Evolutionary conservation across 768 basidiomycete species (phyloP).

Genomic region (Pleurotus giganteus): DNA sequence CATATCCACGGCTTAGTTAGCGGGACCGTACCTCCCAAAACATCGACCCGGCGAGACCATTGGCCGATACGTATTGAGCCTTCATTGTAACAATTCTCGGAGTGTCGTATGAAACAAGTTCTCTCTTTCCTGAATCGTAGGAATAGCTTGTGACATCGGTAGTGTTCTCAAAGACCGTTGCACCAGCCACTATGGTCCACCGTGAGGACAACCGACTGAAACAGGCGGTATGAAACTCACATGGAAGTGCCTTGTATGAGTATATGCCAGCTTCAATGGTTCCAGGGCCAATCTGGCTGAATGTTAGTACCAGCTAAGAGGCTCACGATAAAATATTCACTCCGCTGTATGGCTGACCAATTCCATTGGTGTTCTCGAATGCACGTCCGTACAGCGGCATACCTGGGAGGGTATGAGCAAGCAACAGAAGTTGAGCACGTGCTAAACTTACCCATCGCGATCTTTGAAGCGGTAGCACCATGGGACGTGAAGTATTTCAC

Average conservation of each 20-base stretch:
- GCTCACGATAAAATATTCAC: conserved; percentile 31
- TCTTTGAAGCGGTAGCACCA: conserved; percentile 65
- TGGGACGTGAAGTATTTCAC: conserved; percentile 55
- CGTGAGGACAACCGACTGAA: background rate
- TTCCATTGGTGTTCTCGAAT: conserved; percentile 66
- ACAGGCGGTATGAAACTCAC: conserved; percentile 27
- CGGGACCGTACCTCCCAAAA: conserved; percentile 58
- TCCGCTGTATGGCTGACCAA: conserved; percentile 68
- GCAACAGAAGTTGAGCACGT: background rate
- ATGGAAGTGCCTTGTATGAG: conserved; percentile 72
- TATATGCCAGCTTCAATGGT: conserved; percentile 71
- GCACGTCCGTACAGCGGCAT: conserved; percentile 82
- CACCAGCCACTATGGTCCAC: conserved; percentile 40
- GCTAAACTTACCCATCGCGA: conserved; percentile 52
- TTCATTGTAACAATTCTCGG: conserved; percentile 67
- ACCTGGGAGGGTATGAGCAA: conserved; percentile 31
- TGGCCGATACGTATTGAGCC: conserved; percentile 60
- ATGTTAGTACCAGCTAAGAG: background rate
- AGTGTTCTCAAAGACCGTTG: conserved; percentile 63
- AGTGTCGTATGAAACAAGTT: conserved; percentile 77
- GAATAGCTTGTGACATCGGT: conserved; percentile 75
- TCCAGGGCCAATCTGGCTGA: conserved; percentile 62
- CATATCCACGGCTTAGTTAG: background rate
- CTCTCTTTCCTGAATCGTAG: conserved; percentile 63
- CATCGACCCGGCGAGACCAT: conserved; percentile 68